phyloP scores from a whole-genome alignment of 148 eudicot species.

The Cornus controversa region DNA sequence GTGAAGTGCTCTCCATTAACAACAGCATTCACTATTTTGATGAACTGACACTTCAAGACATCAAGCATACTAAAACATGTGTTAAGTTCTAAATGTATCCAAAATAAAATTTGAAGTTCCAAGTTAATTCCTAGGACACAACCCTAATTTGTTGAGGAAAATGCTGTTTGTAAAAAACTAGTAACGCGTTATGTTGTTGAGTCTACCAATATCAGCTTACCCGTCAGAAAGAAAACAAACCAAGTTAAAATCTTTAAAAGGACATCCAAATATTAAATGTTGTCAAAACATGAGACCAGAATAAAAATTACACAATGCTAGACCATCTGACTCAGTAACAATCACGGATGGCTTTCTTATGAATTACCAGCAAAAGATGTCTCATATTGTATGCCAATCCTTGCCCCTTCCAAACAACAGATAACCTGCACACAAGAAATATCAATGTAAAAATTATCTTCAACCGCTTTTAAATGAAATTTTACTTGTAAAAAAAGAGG shows the following conservation, averaged over 20 bases:
- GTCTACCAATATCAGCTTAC: neutral
- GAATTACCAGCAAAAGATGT: constrained; percentile 90
- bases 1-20: neutral
- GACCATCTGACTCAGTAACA: neutral
- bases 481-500: neutral
- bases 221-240: neutral
- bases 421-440: constrained; percentile 49
- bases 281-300: neutral
- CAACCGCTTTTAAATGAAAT: too few species aligned
- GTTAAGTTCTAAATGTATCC: too few species aligned
- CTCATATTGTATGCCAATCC: constrained; percentile 95
- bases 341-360: neutral
- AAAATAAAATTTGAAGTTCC: too few species aligned
- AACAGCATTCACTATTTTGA: neutral
- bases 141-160: neutral
- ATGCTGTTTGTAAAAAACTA: neutral
- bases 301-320: neutral
- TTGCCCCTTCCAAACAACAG: constrained; percentile 92
- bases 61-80: neutral
- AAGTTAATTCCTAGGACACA: neutral
- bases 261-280: neutral
- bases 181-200: neutral
- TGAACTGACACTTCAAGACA: neutral
- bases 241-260: too few species aligned
- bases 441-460: neutral